Evolutionary conservation across 2,329 filamentous ascomycete species (phyloP).

Genomic region (Fusarium denticulatum): DNA sequence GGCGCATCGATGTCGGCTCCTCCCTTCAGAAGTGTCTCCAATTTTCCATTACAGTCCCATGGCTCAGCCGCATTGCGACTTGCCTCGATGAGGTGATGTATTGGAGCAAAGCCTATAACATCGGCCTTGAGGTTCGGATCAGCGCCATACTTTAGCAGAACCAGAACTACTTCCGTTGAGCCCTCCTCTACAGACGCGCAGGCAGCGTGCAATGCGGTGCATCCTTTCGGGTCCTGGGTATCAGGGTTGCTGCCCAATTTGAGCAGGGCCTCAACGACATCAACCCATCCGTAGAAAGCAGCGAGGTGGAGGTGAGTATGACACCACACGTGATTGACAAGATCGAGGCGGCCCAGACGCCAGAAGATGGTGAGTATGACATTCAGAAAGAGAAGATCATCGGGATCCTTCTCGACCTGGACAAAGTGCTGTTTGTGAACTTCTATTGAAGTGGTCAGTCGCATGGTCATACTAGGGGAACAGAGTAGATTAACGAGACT

Average conservation of each 20-base stretch:
- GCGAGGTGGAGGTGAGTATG: background rate
- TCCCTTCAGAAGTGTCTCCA: background rate
- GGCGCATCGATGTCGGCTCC: background rate
- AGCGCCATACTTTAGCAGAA: background rate
- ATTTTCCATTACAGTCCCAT: background rate
- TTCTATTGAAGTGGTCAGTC: background rate
- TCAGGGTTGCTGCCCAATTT: background rate
- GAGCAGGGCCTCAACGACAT: background rate
- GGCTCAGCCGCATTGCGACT: background rate
- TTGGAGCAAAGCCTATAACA: background rate
- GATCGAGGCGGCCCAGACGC: background rate
- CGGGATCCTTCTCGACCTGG: background rate
- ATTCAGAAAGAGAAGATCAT: background rate
- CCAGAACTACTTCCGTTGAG: background rate
- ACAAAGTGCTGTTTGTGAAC: no score
- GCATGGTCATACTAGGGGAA: rapidly evolving
- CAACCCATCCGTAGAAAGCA: background rate
- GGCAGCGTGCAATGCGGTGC: background rate
- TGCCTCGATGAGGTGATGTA: background rate
- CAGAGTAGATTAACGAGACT: rapidly evolving
- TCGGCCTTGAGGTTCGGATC: background rate
- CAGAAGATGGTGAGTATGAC: background rate
- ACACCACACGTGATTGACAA: rapidly evolving
- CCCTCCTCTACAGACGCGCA: background rate
- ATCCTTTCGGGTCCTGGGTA: rapidly evolving